A percentile compares a stretch with the other conserved stretches of the same genome.
These are phyloP conservation scores for Lentinula sp. DNA, from an alignment of 768 basidiomycete genomes.

Conservation along the genomic window DNA sequence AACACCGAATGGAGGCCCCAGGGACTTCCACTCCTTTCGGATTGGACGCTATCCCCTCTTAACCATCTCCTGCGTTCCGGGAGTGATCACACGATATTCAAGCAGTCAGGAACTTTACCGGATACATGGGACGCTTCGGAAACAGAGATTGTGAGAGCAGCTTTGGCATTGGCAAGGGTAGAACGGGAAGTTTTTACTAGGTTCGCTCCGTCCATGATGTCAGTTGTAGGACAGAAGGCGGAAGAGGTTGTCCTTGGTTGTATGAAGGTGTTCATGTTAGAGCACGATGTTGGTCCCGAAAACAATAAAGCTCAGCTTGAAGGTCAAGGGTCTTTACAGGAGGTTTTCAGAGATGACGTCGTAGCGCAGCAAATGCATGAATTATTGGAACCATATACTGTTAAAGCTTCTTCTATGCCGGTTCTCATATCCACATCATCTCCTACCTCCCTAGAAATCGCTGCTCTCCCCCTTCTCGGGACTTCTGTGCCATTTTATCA, in stretches of 20 bases:
- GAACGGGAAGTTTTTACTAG: slow-evolving; percentile 33
- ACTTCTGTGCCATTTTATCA: slow-evolving; percentile 80
- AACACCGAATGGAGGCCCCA: slow-evolving; percentile 14
- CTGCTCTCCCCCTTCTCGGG: slow-evolving; percentile 56
- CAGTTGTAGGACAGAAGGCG: slow-evolving; percentile 26
- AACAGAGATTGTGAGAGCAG: slow-evolving; percentile 64
- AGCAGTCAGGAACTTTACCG: slow-evolving; percentile 40
- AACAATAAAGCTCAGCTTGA: slow-evolving; percentile 34
- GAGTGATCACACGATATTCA: slow-evolving; percentile 61
- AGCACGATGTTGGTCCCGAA: slow-evolving; percentile 52
- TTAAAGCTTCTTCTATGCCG: slow-evolving; percentile 20
- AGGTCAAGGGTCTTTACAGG: slow-evolving; percentile 31
- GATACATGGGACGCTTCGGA: slow-evolving; percentile 74
- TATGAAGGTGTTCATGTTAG: slow-evolving; percentile 96
- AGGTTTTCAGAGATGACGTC: slow-evolving; percentile 75
- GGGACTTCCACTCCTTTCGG: slow-evolving; percentile 43
- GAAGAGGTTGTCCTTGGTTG: slow-evolving; percentile 67
- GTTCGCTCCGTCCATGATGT: slow-evolving; percentile 19
- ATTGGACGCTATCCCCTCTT: slow-evolving; percentile 68
- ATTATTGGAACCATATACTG: slow-evolving; percentile 51
- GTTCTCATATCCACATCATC: not conserved
- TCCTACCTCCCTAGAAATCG: slow-evolving; percentile 38
- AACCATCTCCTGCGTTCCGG: slow-evolving; percentile 80
- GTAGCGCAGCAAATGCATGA: slow-evolving; percentile 55
- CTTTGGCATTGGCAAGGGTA: slow-evolving; percentile 54